A percentile compares a stretch with the other conserved stretches of the same genome.
Evolutionary conservation across 805 yeast genomes (phyloP).

Genomic region (Candida xyloterini): DNA sequence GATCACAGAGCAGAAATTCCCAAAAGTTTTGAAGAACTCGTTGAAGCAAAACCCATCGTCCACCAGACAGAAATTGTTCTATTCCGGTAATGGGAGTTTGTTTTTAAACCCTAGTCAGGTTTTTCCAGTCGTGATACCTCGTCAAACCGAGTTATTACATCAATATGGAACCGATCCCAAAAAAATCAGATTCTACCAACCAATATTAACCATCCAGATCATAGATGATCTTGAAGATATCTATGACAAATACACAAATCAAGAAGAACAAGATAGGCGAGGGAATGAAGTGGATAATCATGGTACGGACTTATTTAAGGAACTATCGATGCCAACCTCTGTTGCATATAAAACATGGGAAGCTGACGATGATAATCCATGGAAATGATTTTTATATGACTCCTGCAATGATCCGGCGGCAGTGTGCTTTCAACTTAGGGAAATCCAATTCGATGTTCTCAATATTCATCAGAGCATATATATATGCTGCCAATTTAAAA

Average conservation of each 20-base stretch:
- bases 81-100: conserved; percentile 30
- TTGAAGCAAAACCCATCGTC: conserved; percentile 32
- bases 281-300: conserved; percentile 3
- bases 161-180: conserved; percentile 66
- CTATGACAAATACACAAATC: conserved; percentile 36
- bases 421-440: conserved; percentile 14
- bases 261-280: conserved; percentile 13
- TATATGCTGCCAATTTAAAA: conserved; percentile 23
- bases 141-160: conserved; percentile 65
- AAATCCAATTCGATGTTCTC: conserved; percentile 12
- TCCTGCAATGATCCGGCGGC: conserved; percentile 15
- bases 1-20: conserved; percentile 68
- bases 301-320: conserved; percentile 45
- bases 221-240: conserved; percentile 72
- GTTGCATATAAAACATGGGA: conserved; percentile 51
- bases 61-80: conserved; percentile 18
- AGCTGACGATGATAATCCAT: conserved; percentile 64
- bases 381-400: conserved; percentile 37
- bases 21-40: conserved; percentile 47
- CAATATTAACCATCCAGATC: conserved; percentile 65
- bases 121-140: conserved; percentile 65
- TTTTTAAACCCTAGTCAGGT: conserved; percentile 52
- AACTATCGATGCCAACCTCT: conserved; percentile 46
- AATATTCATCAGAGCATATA: conserved; percentile 18
- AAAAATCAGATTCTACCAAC: conserved; percentile 60